Conservation (phyloP, 345 rosid species). For the Turnera subulata region DNA sequence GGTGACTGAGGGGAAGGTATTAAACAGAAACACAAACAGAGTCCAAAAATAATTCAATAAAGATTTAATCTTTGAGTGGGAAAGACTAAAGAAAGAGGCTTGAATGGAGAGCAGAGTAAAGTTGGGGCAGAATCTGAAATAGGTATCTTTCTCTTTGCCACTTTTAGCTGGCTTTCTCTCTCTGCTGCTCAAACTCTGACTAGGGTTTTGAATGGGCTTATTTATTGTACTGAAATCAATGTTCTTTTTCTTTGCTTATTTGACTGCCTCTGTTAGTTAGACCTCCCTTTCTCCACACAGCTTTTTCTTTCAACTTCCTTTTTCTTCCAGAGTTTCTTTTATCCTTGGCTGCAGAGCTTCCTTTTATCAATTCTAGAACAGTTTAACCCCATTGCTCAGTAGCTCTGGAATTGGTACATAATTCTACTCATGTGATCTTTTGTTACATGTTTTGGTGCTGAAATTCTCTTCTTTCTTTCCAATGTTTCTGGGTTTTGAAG, state of each 20-base stretch:
- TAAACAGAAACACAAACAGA: constrained; percentile 17
- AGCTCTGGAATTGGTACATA: constrained; percentile 34
- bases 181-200: constrained; percentile 45
- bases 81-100: no score
- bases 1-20: constrained; percentile 21
- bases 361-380: constrained; percentile 22
- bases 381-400: constrained; percentile 23
- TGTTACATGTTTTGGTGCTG: constrained; percentile 15
- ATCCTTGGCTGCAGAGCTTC: constrained; percentile 20
- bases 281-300: constrained; percentile 22
- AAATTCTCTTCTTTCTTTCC: no score
- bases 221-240: constrained; percentile 63
- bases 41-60: constrained; percentile 34
- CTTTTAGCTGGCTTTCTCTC: constrained; percentile 39
- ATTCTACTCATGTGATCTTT: constrained; percentile 24
- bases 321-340: constrained; percentile 23
- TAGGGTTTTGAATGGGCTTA: constrained; percentile 54
- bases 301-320: constrained; percentile 27
- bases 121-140: constrained; percentile 73
- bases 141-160: constrained; percentile 63
- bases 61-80: constrained; percentile 27
- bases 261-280: constrained; percentile 45
- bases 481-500: constrained; percentile 18
- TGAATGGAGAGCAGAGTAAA: constrained; percentile 43
- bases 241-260: constrained; percentile 39